Conservation (phyloP, 208 protist genomes). For the Leishmania tarentolae region DNA sequence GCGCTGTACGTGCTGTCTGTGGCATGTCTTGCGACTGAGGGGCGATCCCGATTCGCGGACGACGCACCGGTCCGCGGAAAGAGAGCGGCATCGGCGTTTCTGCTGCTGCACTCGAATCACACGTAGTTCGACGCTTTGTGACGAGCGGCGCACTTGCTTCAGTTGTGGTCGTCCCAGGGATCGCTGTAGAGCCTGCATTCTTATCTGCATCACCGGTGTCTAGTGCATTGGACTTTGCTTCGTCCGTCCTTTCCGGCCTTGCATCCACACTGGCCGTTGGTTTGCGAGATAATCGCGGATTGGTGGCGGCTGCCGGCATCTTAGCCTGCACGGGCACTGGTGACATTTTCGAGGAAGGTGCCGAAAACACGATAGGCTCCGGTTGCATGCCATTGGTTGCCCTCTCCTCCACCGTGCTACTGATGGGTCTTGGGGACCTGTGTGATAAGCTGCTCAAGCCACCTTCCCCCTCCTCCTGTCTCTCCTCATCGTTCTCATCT, state of each 20-base stretch:
- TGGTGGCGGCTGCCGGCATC: not conserved
- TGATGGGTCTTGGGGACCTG: not conserved
- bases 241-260: not conserved
- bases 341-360: not conserved
- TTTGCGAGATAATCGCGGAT: not conserved
- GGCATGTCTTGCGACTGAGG: slow-evolving; percentile 1
- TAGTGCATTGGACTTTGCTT: not conserved
- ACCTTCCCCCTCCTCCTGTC: slow-evolving; percentile 26
- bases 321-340: slow-evolving; percentile 23
- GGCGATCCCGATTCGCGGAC: not conserved
- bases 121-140: slow-evolving; percentile 16
- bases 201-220: not conserved
- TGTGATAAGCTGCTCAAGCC: not conserved
- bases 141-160: not conserved
- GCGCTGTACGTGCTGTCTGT: slow-evolving; percentile 15
- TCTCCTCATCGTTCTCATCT: not conserved
- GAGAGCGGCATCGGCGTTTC: slow-evolving; percentile 9
- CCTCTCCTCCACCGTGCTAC: not conserved
- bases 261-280: not conserved
- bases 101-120: not conserved
- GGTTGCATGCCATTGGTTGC: not conserved
- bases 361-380: slow-evolving; percentile 13
- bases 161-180: not conserved
- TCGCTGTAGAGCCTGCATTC: not conserved
- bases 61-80: slow-evolving; percentile 6